These are phyloP conservation scores for Pulicaria dysenterica DNA, from an alignment of 129 eudicot genomes.

Conservation along the genomic window DNA sequence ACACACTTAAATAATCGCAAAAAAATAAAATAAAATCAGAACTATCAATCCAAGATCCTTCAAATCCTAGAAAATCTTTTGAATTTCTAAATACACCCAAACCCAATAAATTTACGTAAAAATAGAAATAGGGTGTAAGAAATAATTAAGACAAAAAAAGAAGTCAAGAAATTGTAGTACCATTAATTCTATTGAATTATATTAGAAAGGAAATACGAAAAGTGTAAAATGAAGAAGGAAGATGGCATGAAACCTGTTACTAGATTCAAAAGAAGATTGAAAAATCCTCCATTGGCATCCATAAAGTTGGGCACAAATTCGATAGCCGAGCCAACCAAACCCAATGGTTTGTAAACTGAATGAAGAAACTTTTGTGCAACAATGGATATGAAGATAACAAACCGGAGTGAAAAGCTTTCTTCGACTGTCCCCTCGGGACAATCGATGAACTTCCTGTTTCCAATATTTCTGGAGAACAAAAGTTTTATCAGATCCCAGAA, in stretches of 20 bases:
- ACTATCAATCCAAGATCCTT: no score
- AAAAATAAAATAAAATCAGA: no score
- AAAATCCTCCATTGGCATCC: slow-evolving; percentile 40
- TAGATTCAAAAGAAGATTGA: slow-evolving; percentile 25
- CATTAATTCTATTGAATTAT: no score
- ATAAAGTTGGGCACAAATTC: slow-evolving; percentile 52
- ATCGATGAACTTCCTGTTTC: slow-evolving; percentile 45
- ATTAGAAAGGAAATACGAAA: background rate
- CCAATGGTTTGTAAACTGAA: slow-evolving; percentile 36
- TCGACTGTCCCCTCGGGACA: slow-evolving; percentile 27
- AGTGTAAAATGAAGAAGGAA: background rate
- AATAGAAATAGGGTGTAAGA: no score
- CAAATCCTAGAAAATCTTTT: no score
- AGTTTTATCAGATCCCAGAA: slow-evolving; percentile 37
- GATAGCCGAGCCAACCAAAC: slow-evolving; percentile 39
- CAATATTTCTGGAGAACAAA: slow-evolving; percentile 44
- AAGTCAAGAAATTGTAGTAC: no score
- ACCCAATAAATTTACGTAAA: no score
- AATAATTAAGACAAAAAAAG: no score
- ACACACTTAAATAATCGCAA: no score
- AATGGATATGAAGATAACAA: slow-evolving; percentile 44
- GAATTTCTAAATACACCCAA: no score
- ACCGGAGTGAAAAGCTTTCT: slow-evolving; percentile 40
- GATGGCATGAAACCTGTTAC: slow-evolving; percentile 33
- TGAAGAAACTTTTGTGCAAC: slow-evolving; percentile 40